phyloP scores from a whole-genome alignment of 768 basidiomycete species.

The Suillus bovinus region DNA sequence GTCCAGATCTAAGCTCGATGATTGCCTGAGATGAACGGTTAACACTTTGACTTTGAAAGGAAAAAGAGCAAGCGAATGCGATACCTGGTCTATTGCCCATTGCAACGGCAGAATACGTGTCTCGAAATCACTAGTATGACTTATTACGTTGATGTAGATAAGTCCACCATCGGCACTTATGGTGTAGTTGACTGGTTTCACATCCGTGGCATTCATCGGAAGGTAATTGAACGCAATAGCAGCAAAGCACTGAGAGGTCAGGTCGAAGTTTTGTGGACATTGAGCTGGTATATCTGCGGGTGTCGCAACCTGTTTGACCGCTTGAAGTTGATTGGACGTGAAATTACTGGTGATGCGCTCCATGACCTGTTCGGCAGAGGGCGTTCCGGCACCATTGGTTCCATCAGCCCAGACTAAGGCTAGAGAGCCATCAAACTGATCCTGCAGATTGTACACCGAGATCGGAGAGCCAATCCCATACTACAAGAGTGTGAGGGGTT shows the following conservation, averaged over 20 bases:
- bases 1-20: conserved; percentile 65
- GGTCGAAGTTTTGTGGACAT: conserved; percentile 77
- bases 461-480: too few species aligned
- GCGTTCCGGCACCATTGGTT: conserved; percentile 54
- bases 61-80: neutral
- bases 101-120: conserved; percentile 68
- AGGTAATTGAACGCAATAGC: conserved; percentile 63
- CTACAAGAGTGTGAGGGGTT: too few species aligned
- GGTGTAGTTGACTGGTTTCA: conserved; percentile 60
- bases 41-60: conserved; percentile 3
- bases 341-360: conserved; percentile 57
- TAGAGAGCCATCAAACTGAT: conserved; percentile 41
- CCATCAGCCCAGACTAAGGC: conserved; percentile 68
- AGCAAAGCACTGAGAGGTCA: conserved; percentile 69
- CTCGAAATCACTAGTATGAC: conserved; percentile 71
- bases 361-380: conserved; percentile 63
- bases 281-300: conserved; percentile 49
- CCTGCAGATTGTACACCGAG: too few species aligned
- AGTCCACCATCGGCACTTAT: conserved; percentile 69
- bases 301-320: conserved; percentile 49
- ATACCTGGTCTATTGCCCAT: conserved; percentile 69
- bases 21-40: conserved; percentile 50
- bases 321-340: conserved; percentile 43
- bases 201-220: conserved; percentile 38
- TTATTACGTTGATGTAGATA: conserved; percentile 59